These are phyloP conservation scores for Annulohypoxylon bovei DNA, from an alignment of 495 filamentous ascomycete genomes.

Conservation along the genomic window DNA sequence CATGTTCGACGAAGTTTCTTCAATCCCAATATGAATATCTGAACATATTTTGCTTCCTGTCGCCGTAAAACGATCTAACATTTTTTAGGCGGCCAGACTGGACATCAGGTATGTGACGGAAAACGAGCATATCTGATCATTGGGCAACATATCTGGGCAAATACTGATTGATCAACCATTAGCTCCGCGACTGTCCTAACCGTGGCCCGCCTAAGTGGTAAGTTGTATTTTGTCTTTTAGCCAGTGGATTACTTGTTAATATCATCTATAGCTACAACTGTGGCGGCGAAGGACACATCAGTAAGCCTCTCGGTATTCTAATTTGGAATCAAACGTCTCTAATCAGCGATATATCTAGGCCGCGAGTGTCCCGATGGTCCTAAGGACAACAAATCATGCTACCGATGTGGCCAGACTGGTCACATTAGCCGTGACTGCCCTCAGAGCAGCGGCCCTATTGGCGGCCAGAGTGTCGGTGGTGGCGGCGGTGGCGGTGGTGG, in stretches of 20 bases:
- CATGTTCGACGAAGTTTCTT: neutral
- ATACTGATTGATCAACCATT: constrained; percentile 31
- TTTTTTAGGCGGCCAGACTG: constrained; percentile 59
- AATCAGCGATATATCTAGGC: constrained; percentile 57
- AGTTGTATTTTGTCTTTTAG: constrained; percentile 39
- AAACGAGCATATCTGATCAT: neutral
- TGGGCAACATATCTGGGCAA: neutral
- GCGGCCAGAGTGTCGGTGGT: constrained; percentile 43
- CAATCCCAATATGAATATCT: neutral
- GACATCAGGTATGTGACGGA: constrained; percentile 58
- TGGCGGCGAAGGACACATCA: constrained; percentile 85
- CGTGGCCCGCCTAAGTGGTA: constrained; percentile 92
- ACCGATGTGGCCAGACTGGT: constrained; percentile 86
- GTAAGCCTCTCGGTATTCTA: constrained; percentile 56
- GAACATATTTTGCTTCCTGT: neutral
- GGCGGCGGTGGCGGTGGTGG: constrained; percentile 48
- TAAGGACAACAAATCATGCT: constrained; percentile 93
- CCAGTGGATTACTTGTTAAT: constrained; percentile 3
- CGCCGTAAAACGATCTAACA: constrained; percentile 55
- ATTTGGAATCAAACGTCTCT: constrained; percentile 2
- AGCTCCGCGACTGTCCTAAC: constrained; percentile 95
- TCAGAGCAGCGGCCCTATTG: constrained; percentile 58
- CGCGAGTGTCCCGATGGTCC: constrained; percentile 90
- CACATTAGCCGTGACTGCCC: constrained; percentile 95
- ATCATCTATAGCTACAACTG: constrained; percentile 56